Percentiles rank a stretch among this genome's conserved stretches.
phyloP scores from a whole-genome alignment of 805 yeast species.

The Lachancea lanzarotensis region DNA sequence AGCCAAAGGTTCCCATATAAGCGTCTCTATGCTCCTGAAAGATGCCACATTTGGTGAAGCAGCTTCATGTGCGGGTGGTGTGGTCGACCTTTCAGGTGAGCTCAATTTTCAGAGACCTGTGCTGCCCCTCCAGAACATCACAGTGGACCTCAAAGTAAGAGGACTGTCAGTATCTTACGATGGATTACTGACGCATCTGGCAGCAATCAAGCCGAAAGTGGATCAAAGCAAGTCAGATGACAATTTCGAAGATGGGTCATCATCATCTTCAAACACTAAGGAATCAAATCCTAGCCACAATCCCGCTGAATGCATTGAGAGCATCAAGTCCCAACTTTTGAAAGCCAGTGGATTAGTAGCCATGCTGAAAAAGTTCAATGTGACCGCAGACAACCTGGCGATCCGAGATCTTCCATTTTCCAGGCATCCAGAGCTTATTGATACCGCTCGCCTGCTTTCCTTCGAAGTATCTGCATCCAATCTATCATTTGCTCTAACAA shows the following conservation, averaged over 20 bases:
- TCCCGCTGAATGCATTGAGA: slow-evolving; percentile 4
- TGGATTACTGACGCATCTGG: not conserved
- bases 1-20: not conserved
- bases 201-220: not conserved
- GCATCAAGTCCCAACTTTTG: slow-evolving; percentile 2
- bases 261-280: not conserved
- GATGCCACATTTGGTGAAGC: slow-evolving; percentile 2
- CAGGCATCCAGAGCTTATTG: slow-evolving; percentile 15
- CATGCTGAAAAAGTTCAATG: slow-evolving; percentile 16
- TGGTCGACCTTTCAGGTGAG: slow-evolving; percentile 3
- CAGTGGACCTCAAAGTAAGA: slow-evolving; percentile 2
- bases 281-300: not conserved
- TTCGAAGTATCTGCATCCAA: slow-evolving; percentile 21
- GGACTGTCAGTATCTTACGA: slow-evolving; percentile 1
- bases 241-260: not conserved
- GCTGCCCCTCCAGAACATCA: slow-evolving; percentile 1
- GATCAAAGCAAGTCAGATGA: not conserved
- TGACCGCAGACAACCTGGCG: slow-evolving; percentile 20
- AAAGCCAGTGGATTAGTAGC: slow-evolving; percentile 8
- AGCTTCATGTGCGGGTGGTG: not conserved
- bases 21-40: slow-evolving; percentile 2
- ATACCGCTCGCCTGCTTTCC: slow-evolving; percentile 19
- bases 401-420: slow-evolving; percentile 22
- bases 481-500: slow-evolving; percentile 22
- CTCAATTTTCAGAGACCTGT: slow-evolving; percentile 2